Base-by-base conservation (phyloP, 768 basidiomycete species). In the Boletus bicolor region DNA sequence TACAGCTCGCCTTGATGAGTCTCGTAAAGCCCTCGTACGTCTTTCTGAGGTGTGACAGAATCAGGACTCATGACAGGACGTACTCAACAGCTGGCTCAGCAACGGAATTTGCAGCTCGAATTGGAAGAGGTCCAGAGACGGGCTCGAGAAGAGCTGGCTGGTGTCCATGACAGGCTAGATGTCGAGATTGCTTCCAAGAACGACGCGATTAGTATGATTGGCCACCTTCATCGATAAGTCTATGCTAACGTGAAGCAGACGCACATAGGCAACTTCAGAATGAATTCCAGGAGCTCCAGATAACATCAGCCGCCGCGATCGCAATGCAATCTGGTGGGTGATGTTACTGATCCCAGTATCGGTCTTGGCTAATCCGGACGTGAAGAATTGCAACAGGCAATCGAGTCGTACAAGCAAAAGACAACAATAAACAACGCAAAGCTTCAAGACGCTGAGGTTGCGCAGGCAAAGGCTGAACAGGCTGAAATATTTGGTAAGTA, bases 361-460 rank as follows among this genome's bases (percentile, higher is more conserved):
- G 45, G 46, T 35, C 21, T 55, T 15, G 41, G 39, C 8, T 51
- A 30, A 57, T 42, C 36, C 14, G 44, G 52, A 30, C 54, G 17
- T 49, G 34, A 61, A 83, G 89, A 90, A 61, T 63, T 89, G 19
- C 82, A 82, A 53, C 80, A 82, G 42, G 82, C 81, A 1, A 75
- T 89, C 21, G 81, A 87, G 59, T 76, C 82, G 17, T 84, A 87
- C 71, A 84, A 86, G 64, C 72, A 79, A 32, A 88, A 89, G 63
- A 78, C 82, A 35, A 77, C 80, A 47, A 73, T 77, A 1, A 82
- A 83, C 54, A 79, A 83, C 32, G 77, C 79, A 44, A 79, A 81
- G 10, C 76, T 89, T 21, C 85, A 91, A 66, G 81, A 81, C 12
- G 79, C 84, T 1, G 89, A 91, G 64, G 82, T 89, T 49, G 83